phyloP scores from a whole-genome alignment of 192 early-diverging fungal genomes.

The Linnemannia zychae region DNA sequence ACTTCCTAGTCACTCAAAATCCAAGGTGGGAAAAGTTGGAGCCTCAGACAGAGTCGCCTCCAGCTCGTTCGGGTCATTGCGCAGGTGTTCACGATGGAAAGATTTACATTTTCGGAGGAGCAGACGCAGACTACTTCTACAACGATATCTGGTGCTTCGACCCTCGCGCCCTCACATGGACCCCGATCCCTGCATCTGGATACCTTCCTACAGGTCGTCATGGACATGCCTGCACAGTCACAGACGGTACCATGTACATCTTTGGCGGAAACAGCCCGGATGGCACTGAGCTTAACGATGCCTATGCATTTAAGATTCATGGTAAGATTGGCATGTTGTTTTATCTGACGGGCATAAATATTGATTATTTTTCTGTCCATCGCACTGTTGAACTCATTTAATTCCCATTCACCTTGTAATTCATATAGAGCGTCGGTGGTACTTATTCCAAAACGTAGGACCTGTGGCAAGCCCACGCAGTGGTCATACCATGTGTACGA shows the following conservation, averaged over 20 bases:
- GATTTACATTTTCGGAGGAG: conserved; percentile 65
- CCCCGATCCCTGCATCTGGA: conserved; percentile 58
- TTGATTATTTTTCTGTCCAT: neutral
- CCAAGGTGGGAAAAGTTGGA: conserved; percentile 47
- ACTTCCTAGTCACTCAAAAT: conserved; percentile 33
- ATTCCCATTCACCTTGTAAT: neutral
- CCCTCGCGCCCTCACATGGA: conserved; percentile 57
- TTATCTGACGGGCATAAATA: neutral
- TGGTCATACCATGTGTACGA: conserved; percentile 60
- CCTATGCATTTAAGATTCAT: conserved; percentile 65
- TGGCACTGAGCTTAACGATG: conserved; percentile 61
- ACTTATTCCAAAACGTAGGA: conserved; percentile 71
- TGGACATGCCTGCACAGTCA: conserved; percentile 53
- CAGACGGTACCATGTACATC: conserved; percentile 66
- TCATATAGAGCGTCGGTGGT: conserved; percentile 65
- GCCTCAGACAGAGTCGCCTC: conserved; percentile 55
- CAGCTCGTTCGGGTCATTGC: conserved; percentile 51
- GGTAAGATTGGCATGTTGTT: conserved; percentile 33
- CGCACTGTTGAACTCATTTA: neutral
- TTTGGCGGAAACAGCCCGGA: conserved; percentile 65
- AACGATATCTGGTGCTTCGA: conserved; percentile 74
- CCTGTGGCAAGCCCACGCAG: conserved; percentile 62
- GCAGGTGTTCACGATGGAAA: conserved; percentile 41
- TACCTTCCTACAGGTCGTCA: conserved; percentile 65
- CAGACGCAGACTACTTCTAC: conserved; percentile 60